phyloP scores from a whole-genome alignment of 2,329 filamentous ascomycete genomes.

The Lachnellula arida region DNA sequence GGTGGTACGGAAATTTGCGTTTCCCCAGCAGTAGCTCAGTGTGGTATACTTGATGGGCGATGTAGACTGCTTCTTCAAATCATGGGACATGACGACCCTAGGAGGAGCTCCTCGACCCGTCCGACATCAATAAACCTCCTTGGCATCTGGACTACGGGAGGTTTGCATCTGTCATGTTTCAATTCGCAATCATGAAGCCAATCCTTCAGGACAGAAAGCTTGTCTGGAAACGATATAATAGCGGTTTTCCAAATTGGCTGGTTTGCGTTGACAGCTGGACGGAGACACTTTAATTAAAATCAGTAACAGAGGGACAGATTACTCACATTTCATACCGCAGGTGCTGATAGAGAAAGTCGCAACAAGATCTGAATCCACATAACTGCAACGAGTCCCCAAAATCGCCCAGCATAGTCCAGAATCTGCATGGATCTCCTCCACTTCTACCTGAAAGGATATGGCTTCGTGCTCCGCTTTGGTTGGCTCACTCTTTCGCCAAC shows the following conservation, averaged over 20 bases:
- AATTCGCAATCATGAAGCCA: background rate
- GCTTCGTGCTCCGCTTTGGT: background rate
- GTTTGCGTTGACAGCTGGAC: background rate
- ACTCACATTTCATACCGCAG: background rate
- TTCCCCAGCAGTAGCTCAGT: conserved; percentile 11
- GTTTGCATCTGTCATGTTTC: background rate
- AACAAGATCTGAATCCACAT: background rate
- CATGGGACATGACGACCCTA: background rate
- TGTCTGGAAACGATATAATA: background rate
- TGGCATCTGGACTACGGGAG: background rate
- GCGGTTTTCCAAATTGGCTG: background rate
- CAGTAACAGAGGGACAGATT: background rate
- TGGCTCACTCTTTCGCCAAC: no score
- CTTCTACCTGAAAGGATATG: background rate
- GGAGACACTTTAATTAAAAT: background rate
- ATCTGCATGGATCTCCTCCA: background rate
- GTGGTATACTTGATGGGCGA: conserved; percentile 2
- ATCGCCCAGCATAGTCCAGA: background rate
- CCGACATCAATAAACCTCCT: background rate
- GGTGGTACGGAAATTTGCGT: conserved; percentile 1
- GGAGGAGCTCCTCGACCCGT: background rate
- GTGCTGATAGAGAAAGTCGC: background rate
- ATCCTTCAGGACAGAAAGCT: background rate
- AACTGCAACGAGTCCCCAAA: background rate
- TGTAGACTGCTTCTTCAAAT: background rate